These are phyloP conservation scores for Drechslerella dactyloides DNA, from an alignment of 2,329 filamentous ascomycete genomes.

Conservation along the genomic window DNA sequence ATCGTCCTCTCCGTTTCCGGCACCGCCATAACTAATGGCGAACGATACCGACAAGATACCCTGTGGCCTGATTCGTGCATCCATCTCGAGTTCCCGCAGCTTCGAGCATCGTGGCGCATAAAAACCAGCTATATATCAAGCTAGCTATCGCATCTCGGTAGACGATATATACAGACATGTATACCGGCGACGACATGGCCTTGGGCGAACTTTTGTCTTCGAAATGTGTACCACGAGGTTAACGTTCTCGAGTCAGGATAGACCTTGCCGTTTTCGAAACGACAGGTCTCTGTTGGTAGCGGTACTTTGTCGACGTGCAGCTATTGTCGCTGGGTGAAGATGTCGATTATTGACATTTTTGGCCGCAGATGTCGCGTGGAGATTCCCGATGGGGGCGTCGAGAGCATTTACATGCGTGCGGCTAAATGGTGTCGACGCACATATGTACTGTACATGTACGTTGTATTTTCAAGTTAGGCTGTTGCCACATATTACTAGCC, in stretches of 20 bases:
- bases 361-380: neutral
- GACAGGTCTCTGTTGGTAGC: neutral
- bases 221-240: neutral
- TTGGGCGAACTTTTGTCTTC: neutral
- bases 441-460: too few species aligned
- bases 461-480: too few species aligned
- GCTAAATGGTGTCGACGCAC: too few species aligned
- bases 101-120: too few species aligned
- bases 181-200: neutral
- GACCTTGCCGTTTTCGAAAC: neutral
- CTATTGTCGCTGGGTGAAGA: neutral
- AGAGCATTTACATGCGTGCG: too few species aligned
- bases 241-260: neutral
- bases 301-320: neutral
- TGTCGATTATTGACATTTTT: neutral
- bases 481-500: too few species aligned
- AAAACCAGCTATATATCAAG: too few species aligned
- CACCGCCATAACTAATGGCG: neutral
- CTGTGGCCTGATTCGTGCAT: neutral
- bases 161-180: neutral
- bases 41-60: neutral
- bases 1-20: too few species aligned
- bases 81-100: too few species aligned
- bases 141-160: neutral
- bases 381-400: neutral